Conservation (phyloP, 306 rosid genomes). For the Acacia melanoxylon region DNA sequence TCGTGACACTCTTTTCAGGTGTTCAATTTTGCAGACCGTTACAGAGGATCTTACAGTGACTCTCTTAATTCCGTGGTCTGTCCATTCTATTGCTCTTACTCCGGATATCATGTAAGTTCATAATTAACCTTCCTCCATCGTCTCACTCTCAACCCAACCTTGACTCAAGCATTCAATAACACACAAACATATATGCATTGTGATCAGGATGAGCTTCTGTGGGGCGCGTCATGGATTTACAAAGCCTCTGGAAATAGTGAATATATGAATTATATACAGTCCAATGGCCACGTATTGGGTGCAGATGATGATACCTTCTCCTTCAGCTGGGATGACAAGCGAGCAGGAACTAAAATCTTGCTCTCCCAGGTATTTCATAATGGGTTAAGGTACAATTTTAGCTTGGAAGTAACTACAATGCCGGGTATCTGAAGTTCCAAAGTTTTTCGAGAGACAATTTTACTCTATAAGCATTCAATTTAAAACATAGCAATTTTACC, state of each 20-base stretch:
- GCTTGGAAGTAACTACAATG: no score
- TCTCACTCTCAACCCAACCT: neutral
- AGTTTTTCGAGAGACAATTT: no score
- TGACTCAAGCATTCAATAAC: neutral
- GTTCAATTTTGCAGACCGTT: constrained; percentile 74
- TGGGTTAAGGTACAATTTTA: no score
- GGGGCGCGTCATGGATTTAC: constrained; percentile 94
- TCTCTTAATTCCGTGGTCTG: constrained; percentile 70
- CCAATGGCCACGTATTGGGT: constrained; percentile 81
- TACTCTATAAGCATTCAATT: no score
- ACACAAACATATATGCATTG: neutral
- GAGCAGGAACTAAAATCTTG: constrained; percentile 78
- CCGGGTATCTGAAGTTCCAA: no score
- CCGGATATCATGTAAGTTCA: constrained; percentile 72
- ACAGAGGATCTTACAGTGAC: constrained; percentile 84
- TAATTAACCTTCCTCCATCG: neutral
- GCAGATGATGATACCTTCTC: constrained; percentile 75
- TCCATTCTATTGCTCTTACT: constrained; percentile 93
- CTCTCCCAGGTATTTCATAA: constrained; percentile 63
- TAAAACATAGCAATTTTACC: no score
- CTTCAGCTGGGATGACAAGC: constrained; percentile 94
- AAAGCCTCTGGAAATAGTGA: constrained; percentile 62
- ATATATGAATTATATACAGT: constrained; percentile 58
- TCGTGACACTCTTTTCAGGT: constrained; percentile 41
- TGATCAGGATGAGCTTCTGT: constrained; percentile 86